Evolutionary conservation across 768 basidiomycete species (phyloP), one percentile per base, ranked within the genome.

Genomic region (Leccinum longicurvipes): DNA sequence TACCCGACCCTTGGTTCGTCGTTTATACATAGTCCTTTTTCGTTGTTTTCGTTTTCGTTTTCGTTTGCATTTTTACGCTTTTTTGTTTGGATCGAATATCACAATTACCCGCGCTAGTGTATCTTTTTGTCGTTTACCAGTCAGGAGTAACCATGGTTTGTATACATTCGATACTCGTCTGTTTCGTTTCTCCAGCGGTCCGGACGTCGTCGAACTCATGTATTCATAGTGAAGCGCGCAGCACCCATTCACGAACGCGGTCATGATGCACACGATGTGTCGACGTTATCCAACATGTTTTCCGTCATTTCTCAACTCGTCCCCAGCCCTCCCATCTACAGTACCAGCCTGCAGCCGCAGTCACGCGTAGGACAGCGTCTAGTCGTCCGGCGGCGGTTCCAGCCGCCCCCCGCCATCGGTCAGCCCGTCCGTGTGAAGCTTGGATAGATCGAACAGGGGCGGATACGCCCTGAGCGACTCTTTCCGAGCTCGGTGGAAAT

Each of bases 401-500:
- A 67, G 36, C 59, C 51, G 56, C 14, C 64, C 64, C 0, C 64
- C 66, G 3, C 50, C 63, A 0, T 62, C 62, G 4, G 51, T 59
- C 42, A 68, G 25, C 36, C 70, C 68, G 29, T 70, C 55, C 3
- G 61, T 12, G 2, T 53, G 62, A 0, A 70, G 47, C 53, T 60
- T 60, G 3, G 19, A 27, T 25, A 70, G 23, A 32, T 70, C 64
- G 10, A 66, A 68, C 39, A 72, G 27, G 3, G 68, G 61, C 0
- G 68, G 66, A 21, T 53, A 63, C 39, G 50, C 21, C 49, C 36
- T 51, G 6, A 70, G 60, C 23, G 58, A 51, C 3, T 31, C 34
- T 51, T 53, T 66, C 0, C 68, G 56, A 2, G 50, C 36, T 0
- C 0, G 11, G 2, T 24, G 28, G 1, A 76, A 74, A 28, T 75